phyloP scores from a whole-genome alignment of 371 early-diverging fungal genomes.

The Astathelohania contejeani region DNA sequence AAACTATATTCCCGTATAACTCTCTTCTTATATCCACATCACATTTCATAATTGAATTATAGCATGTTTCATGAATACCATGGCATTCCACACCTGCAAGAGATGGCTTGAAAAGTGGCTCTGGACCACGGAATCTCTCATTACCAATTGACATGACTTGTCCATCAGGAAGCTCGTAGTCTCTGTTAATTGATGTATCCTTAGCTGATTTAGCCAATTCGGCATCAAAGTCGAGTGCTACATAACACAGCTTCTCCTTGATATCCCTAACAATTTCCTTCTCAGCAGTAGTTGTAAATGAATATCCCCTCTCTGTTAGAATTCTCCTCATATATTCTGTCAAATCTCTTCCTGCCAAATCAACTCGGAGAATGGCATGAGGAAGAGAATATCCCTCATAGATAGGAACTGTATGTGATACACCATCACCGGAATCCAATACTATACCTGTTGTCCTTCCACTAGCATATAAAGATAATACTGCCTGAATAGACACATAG shows the following conservation, averaged over 20 bases:
- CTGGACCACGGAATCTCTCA: conserved; percentile 93
- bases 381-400: conserved; percentile 98
- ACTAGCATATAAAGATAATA: conserved; percentile 82
- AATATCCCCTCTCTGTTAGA: conserved; percentile 91
- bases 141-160: conserved; percentile 88
- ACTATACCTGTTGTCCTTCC: conserved; percentile 99
- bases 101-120: conserved; percentile 93
- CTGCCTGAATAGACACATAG: conserved; percentile 97
- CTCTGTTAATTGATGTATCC: conserved; percentile 68
- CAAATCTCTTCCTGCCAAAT: conserved; percentile 82
- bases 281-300: conserved; percentile 95
- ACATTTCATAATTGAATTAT: conserved; percentile 85
- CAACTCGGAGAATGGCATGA: conserved; percentile 86
- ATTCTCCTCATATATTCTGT: conserved; percentile 87
- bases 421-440: conserved; percentile 99
- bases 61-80: conserved; percentile 81
- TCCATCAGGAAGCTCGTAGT: conserved; percentile 97
- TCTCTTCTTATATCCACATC: conserved; percentile 92
- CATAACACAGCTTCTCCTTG: conserved; percentile 98
- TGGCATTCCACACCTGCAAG: conserved; percentile 70
- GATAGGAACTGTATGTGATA: conserved; percentile 96
- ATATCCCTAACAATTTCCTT: conserved; percentile 98
- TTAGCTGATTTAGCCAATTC: conserved; percentile 83
- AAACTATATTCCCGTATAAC: conserved; percentile 78
- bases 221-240: conserved; percentile 88